Percentiles rank a stretch among this genome's conserved stretches.
Evolutionary conservation across 169 alveolate species (phyloP).

Genomic region (Plasmodium inui): DNA sequence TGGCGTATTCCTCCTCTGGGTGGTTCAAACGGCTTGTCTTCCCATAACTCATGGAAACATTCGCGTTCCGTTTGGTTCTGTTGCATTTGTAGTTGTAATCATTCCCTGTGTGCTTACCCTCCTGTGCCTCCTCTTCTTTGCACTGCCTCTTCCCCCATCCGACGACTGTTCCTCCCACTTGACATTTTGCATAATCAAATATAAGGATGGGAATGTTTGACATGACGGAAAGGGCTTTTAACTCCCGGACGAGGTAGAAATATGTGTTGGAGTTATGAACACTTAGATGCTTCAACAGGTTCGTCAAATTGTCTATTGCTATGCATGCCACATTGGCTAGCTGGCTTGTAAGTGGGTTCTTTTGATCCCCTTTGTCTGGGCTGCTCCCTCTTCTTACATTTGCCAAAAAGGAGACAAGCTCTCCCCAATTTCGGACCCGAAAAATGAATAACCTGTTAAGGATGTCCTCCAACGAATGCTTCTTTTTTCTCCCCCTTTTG

Average conservation of each 20-base stretch:
- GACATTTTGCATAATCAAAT: conserved; percentile 20
- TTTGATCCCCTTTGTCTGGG: neutral
- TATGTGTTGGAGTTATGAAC: neutral
- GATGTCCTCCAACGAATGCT: neutral
- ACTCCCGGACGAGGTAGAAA: conserved; percentile 46
- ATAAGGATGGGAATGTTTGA: conserved; percentile 27
- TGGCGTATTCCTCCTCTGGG: neutral
- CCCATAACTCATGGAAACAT: neutral
- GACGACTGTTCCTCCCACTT: neutral
- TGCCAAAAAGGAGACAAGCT: conserved; percentile 22
- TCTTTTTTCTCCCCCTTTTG: neutral
- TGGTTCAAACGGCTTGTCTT: neutral
- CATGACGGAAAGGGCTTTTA: conserved; percentile 8
- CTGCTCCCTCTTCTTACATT: neutral
- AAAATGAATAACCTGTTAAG: conserved; percentile 23
- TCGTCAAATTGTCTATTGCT: conserved; percentile 44
- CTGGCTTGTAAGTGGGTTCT: neutral
- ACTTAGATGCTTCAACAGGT: conserved; percentile 20
- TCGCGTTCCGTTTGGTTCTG: neutral
- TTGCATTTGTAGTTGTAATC: neutral
- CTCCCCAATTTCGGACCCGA: conserved; percentile 16
- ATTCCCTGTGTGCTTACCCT: neutral
- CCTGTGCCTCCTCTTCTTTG: neutral
- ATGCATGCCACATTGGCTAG: conserved; percentile 17
- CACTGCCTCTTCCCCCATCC: neutral